Base-by-base conservation (phyloP, 2,329 filamentous ascomycete species). In the Epicoccum sorghinum region DNA sequence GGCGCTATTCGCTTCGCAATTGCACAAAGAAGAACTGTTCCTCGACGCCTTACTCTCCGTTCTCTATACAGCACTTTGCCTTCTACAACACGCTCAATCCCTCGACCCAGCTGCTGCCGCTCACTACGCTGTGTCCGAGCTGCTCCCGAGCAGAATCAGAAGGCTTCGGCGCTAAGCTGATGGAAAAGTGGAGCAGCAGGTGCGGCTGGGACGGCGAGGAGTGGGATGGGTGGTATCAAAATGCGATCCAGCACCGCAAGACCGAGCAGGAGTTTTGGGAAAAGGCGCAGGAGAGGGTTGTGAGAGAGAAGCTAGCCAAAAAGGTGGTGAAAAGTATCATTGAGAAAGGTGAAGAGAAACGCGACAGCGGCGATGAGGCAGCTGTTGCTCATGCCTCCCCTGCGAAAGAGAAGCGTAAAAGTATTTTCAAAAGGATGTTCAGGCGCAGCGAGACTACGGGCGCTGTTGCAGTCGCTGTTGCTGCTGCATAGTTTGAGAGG, bases 221-320 rank as follows among this genome's bases (percentile, higher is more conserved):
- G 51, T 72, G 68, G 68, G 51, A 61, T 6, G 52, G 57, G 23
- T 71, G 68, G 68, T 60, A 65, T 32, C 56, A 52, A 7, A 61
- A 63, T 25, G 41, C 61, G 1, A 33, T 53, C 1, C 58, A 47
- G 1, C 62, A 69, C 25, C 49, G 70, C 3, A 53, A 57, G 6
- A 57, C 58, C 44, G 68, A 71, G 39, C 10, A 37, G 12, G 65
- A 59, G 24, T 73, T 66, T 37, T 72, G 68, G 69, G 60, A 65
- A 37, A 55, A 56, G 39, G 67, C 68, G 40, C 70, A 73, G 49
- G 66, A 71, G 50, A 59, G 58, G 33, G 59, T 63, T 14, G 65
- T 71, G 1, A 57, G 51, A 37, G 67, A 68, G 47, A 55, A 52
- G 25, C 52, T 60, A 7, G 48, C 52, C 22, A 52, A 43, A 36